Evolutionary conservation across 495 filamentous ascomycete genomes (phyloP).

Genomic region (Cercophora sp.): DNA sequence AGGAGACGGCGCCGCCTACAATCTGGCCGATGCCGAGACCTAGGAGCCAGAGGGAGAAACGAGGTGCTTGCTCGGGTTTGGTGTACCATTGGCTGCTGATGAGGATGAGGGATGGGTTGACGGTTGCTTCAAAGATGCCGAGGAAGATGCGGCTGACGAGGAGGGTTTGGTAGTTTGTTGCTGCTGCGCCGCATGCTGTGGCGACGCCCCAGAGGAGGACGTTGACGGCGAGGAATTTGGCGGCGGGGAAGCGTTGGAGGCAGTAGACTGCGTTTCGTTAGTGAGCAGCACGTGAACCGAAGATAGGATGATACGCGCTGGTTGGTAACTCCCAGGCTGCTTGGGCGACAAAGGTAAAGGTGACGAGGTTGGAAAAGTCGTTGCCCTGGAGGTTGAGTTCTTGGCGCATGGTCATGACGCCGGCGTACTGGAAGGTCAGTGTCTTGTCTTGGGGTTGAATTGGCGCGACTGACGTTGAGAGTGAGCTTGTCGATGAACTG

Average conservation of each 20-base stretch:
- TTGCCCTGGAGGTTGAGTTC: slow-evolving; percentile 33
- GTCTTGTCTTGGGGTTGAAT: too few species aligned
- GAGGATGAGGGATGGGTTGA: slow-evolving; percentile 56
- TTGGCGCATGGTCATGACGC: slow-evolving; percentile 31
- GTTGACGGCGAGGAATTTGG: slow-evolving; percentile 53
- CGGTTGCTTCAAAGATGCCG: slow-evolving; percentile 62
- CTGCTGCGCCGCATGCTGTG: slow-evolving; percentile 35
- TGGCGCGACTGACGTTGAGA: too few species aligned
- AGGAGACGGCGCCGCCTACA: slow-evolving; percentile 57
- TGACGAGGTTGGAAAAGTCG: slow-evolving; percentile 35
- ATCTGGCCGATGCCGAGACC: slow-evolving; percentile 63
- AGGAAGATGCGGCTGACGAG: slow-evolving; percentile 51
- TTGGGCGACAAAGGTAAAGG: slow-evolving; percentile 32
- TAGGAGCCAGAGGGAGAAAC: slow-evolving; percentile 63
- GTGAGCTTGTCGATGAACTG: slow-evolving; percentile 67
- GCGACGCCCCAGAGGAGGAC: slow-evolving; percentile 48
- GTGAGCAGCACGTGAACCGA: too few species aligned
- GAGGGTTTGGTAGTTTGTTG: slow-evolving; percentile 32
- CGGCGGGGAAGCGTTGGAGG: slow-evolving; percentile 51
- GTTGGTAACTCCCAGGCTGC: slow-evolving; percentile 35
- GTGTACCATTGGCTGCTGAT: slow-evolving; percentile 59
- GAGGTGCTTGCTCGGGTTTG: slow-evolving; percentile 56
- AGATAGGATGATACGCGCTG: too few species aligned
- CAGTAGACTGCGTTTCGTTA: slow-evolving; percentile 35
- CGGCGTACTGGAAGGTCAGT: too few species aligned